Base-by-base conservation (phyloP, 495 filamentous ascomycete species). In the Elaphomyces granulatus region DNA sequence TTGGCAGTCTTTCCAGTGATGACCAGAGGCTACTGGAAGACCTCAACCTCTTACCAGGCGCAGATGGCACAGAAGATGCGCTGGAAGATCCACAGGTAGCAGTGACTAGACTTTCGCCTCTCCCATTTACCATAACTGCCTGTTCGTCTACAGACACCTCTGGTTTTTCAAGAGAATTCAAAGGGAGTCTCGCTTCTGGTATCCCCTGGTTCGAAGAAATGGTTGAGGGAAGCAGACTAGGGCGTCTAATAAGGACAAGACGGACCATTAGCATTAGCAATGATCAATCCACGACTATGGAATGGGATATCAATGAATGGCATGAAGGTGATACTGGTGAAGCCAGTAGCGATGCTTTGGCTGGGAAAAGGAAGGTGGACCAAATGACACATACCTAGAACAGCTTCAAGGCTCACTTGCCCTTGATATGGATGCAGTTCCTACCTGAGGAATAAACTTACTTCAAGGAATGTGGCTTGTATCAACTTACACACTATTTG, bases 271-370 rank as follows among this genome's bases (percentile, higher is more conserved):
- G 62, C 16, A 50, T 58, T 21, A 74, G 67, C 39, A 62, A 55
- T 37, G 72, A 80, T 52, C 74, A 77, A 8, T 64, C 59, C 10
- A 71, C 61, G 6, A 28, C 23, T 19, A 68, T 90, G 28, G 80
- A 88, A 50, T 93, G 84, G 80, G 85, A 93, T 58, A 64, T 94
- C 43, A 70, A 75, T 32, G 87, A 94, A 55, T 86, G 74, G 71
- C 71, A 68, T 30, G 74, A 69, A 39, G 75, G 68, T 35, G 74
- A 68, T 30, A 66, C 61, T n/a, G 60, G 47, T 31, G 57, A 14
- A 8, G 34, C 35, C 16, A 34, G 3, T 19, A 34, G 18, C 32
- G 16, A 15, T 12, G 32, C 15, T 16, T n/a, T 2, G 20, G 20
- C 15, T 18, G 33, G 28, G 9, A 42, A 42, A 28, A 42, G 40